Base-by-base conservation (phyloP, 169 alveolate species). In the Hepatocystis sp. region DNA sequence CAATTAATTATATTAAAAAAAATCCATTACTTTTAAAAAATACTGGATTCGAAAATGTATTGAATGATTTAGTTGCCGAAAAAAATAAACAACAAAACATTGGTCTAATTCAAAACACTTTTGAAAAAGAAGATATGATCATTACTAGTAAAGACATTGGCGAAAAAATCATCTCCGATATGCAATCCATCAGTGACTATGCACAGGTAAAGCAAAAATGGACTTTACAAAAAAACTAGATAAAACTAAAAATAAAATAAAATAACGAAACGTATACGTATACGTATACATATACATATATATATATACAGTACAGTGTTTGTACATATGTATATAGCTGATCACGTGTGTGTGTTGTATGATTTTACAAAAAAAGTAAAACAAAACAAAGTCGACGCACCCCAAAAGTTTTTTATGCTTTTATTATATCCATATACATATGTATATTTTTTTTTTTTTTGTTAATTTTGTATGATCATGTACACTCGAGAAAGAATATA, bases 1-100 rank as follows among this genome's bases (percentile, higher is more conserved):
- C 86, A 0, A n/a, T 68, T 17, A 55, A 68, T 55, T 68, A 68
- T 23, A 68, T 68, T 36, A 55, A 68, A 13, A 68, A 68, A 21
- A 68, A 68, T 39, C 86, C 86, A 13, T 19, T 34, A 23, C 68
- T 68, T 21, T 44, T 68, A 3, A 32, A 44, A 44, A 68, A 68
- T 44, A 68, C 86, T 2, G 51, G 56, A 53, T 68, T 25, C 42
- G 86, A 68, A 44, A 58, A 58, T 55, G 61, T 55, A 30, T 51
- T 55, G n/a, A 10, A 58, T 15, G 86, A 68, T 21, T 36, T 68
- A 17, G 56, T 3, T 5, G 58, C 32, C 4, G 25, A 55, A 15
- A 25, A 52, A 10, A 21, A 46, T 2, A 30, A 68, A 32, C 49
- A 28, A 25, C 28, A n/a, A 4, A 61, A 68, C n/a, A 17, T 53